Percentiles rank a stretch among this genome's conserved stretches.
Conservation (phyloP, 352 stramenopile genomes). For the Globisporangium spinosum region DNA sequence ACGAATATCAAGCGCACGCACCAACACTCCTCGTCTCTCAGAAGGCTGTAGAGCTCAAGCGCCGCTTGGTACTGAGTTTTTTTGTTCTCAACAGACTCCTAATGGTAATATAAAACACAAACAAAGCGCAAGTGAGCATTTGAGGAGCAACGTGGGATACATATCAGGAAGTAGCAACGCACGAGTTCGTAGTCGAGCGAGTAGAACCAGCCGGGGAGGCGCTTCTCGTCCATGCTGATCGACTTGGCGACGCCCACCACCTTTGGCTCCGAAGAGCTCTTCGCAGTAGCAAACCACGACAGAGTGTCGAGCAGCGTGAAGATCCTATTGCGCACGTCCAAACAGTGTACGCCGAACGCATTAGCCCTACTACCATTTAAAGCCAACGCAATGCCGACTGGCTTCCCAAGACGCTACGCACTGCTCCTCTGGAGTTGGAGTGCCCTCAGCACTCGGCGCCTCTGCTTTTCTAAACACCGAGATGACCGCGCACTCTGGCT, state of each 20-base stretch:
- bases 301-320: constrained; percentile 34
- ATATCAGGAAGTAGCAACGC: constrained; percentile 7
- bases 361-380: background rate
- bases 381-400: background rate
- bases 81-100: constrained; percentile 44
- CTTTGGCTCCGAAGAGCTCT: constrained; percentile 34
- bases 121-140: background rate
- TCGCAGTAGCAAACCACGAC: constrained; percentile 30
- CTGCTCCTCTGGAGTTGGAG: constrained; percentile 7
- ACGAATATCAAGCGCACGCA: constrained; percentile 14
- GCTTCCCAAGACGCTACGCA: background rate
- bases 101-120: background rate
- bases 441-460: background rate
- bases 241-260: constrained; percentile 50
- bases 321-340: constrained; percentile 25
- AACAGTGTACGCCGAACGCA: background rate
- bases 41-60: constrained; percentile 55
- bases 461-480: constrained; percentile 39
- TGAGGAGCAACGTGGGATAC: background rate
- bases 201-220: constrained; percentile 71
- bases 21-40: constrained; percentile 74
- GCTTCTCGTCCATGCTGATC: constrained; percentile 36
- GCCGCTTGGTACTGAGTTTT: constrained; percentile 45
- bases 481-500: constrained; percentile 58
- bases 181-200: constrained; percentile 50